Percentiles rank a stretch among this genome's conserved stretches.
phyloP scores from a whole-genome alignment of 805 yeast species.

The Metahyphopichia silvanorum region DNA sequence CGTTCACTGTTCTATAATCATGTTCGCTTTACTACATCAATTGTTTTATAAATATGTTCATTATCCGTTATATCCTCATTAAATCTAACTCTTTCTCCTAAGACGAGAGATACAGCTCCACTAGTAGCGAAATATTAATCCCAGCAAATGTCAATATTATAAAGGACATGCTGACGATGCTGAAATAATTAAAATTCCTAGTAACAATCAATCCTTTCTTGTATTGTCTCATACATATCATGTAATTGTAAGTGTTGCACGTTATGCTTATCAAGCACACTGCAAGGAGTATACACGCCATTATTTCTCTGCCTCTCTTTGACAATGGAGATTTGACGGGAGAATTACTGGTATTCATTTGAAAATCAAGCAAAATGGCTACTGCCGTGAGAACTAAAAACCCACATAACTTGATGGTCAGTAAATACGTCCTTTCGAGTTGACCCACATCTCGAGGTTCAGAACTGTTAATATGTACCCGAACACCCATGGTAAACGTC shows the following conservation, averaged over 20 bases:
- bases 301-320: background rate
- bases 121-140: background rate
- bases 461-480: background rate
- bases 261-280: conserved; percentile 1
- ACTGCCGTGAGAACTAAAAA: background rate
- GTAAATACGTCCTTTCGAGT: conserved; percentile 2
- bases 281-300: background rate
- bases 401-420: conserved; percentile 1
- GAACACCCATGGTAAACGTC: background rate
- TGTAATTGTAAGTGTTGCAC: background rate
- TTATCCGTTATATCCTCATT: background rate
- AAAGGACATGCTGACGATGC: conserved; percentile 1
- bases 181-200: background rate
- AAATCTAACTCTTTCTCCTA: background rate
- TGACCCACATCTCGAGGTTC: conserved; percentile 2
- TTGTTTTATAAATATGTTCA: background rate
- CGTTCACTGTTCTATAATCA: background rate
- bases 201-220: background rate
- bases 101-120: background rate
- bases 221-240: background rate
- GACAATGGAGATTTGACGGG: too few relatives aligned
- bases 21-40: background rate
- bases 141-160: background rate
- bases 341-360: conserved; percentile 1
- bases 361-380: background rate